A percentile compares a stretch with the other conserved stretches of the same genome.
Evolutionary conservation across 2,329 filamentous ascomycete genomes (phyloP).

Genomic region (Ophiocordyceps robertsii): DNA sequence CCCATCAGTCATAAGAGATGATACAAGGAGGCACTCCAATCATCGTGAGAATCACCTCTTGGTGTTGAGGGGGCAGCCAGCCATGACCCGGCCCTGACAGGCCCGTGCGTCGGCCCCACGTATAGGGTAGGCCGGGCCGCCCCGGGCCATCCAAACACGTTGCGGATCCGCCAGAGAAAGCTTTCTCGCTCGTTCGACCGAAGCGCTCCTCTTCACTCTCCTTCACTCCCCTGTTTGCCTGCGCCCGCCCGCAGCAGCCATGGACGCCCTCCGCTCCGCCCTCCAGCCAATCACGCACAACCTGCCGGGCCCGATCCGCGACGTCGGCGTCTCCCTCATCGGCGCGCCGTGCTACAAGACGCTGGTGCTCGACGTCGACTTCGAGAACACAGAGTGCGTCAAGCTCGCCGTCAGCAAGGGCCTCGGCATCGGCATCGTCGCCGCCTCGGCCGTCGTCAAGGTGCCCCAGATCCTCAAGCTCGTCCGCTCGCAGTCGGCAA

Average conservation of each 20-base stretch:
- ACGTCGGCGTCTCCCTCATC: constrained; percentile 66
- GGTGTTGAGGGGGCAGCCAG: too few species aligned
- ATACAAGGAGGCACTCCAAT: too few species aligned
- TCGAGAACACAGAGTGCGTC: constrained; percentile 63
- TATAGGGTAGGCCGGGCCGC: too few species aligned
- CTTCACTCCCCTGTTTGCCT: not conserved
- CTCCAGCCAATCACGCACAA: constrained; percentile 59
- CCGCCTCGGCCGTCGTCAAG: constrained; percentile 83
- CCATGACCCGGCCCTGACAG: too few species aligned
- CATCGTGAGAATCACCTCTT: too few species aligned
- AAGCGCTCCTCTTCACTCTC: too few species aligned
- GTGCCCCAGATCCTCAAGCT: constrained; percentile 95
- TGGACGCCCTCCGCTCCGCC: constrained; percentile 48
- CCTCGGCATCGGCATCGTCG: constrained; percentile 87
- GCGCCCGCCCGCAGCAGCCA: constrained; percentile 15
- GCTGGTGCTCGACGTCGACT: constrained; percentile 74
- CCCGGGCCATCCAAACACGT: too few species aligned
- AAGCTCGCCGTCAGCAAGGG: constrained; percentile 86
- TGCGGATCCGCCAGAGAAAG: too few species aligned
- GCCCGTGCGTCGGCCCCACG: too few species aligned
- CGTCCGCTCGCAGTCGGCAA: constrained; percentile 62
- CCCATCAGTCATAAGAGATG: too few species aligned
- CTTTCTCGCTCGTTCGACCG: too few species aligned
- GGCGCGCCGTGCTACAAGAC: constrained; percentile 75
- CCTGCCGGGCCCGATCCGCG: constrained; percentile 60